Base-by-base conservation (phyloP, 441 rosid species). In the Populus hybrid region DNA sequence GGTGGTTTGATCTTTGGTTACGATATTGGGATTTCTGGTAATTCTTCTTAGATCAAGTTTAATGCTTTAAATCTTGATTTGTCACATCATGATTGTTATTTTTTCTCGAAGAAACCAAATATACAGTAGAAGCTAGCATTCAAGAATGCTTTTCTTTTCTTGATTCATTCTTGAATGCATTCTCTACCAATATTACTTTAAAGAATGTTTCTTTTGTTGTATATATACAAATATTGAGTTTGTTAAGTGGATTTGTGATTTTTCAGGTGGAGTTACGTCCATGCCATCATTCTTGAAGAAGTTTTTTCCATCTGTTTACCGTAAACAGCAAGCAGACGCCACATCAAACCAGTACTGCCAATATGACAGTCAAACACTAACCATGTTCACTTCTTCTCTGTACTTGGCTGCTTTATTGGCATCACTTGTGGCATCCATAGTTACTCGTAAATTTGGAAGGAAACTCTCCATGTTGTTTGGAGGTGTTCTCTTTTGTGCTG, bases 1-100 rank as follows among this genome's bases (percentile, higher is more conserved):
- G 98, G 99, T 6, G 98, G 98, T 78, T 87, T 93, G 82, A 95
- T 95, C 87, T 93, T 95, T 73, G 99, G 97, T 23, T 95, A 95
- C 69, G 99, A 95, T 82, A 91, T 95, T 36, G 98, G 97, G 24
- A 95, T 95, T 76, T 95, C 99, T 11, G 97, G 99, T 93, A 81
- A 79, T 6, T 16, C 21, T 66, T 21, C 28, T 29, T 31, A 33
- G 9, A 67, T n/a, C 31, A 7, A 35, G 35, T 35, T 68, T 14
- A 9, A 10, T 61, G 65, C 65, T 61, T 61, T 9, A 10, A 21
- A 21, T 21, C 28, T 61, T 61, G 28, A 21, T 61, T 61, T 61
- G 28, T 23, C 28, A 53, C 36, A 1, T 33, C 36, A 33, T 6
- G 7, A 33, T 6, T 33, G 0, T 38, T 7, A 2, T 7, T 38